Percentiles rank a stretch among this genome's conserved stretches.
phyloP scores from a whole-genome alignment of 495 filamentous ascomycete species.

The Aspergillus campestris region DNA sequence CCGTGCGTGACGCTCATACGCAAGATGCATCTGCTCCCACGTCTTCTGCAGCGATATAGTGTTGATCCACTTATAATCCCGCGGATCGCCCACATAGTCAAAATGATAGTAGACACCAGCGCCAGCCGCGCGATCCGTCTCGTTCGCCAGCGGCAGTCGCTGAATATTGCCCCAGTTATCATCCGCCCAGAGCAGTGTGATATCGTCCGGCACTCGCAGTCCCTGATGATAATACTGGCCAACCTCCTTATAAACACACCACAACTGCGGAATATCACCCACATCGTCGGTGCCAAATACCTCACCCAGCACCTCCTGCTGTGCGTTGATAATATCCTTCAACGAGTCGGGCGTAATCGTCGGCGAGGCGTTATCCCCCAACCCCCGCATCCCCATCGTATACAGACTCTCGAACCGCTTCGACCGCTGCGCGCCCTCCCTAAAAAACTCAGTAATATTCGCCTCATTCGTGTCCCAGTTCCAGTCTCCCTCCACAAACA shows the following conservation, averaged over 20 bases:
- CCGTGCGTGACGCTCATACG: conserved; percentile 52
- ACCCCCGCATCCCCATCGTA: conserved; percentile 69
- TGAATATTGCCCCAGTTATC: conserved; percentile 69
- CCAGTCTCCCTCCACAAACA: conserved; percentile 52
- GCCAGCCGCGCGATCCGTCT: conserved; percentile 52
- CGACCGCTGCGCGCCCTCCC: conserved; percentile 55
- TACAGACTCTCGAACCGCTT: conserved; percentile 56
- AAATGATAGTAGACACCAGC: conserved; percentile 75
- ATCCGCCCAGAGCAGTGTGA: conserved; percentile 67
- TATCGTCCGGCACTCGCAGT: conserved; percentile 58
- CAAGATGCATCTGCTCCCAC: conserved; percentile 22
- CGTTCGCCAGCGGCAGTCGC: conserved; percentile 53
- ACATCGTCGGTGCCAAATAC: conserved; percentile 45
- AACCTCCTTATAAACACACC: conserved; percentile 67
- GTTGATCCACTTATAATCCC: conserved; percentile 25
- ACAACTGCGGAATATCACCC: conserved; percentile 57
- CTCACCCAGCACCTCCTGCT: conserved; percentile 47
- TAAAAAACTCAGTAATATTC: conserved; percentile 57
- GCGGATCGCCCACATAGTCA: conserved; percentile 41
- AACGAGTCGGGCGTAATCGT: conserved; percentile 50
- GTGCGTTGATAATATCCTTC: conserved; percentile 49
- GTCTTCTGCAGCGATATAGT: conserved; percentile 21
- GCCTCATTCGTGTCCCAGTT: conserved; percentile 58
- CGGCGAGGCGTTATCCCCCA: conserved; percentile 54
- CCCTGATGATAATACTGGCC: conserved; percentile 59